Base-by-base conservation (phyloP, 2,329 filamentous ascomycete genomes). In the Hypoxylon sp. region DNA sequence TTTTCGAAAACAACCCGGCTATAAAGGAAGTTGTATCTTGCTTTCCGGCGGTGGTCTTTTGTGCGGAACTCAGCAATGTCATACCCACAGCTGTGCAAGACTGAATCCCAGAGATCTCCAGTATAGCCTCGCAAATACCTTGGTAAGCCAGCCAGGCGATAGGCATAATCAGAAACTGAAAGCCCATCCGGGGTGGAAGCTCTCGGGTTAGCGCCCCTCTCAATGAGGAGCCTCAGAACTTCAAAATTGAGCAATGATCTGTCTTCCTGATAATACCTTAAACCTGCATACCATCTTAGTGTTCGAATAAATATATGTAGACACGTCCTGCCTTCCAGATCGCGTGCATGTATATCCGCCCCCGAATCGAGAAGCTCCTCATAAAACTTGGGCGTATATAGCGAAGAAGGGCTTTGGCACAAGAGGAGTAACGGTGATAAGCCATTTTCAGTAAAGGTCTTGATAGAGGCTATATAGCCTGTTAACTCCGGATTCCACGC, bases 51-150 rank as follows among this genome's bases (percentile, higher is more conserved):
- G 11, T 32, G 7, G 1, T 23, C 1, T n/a, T 6, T n/a, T 19
- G 47, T 34, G 3, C 29, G 47, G 21, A 50, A 50, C 8, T 50
- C 16, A 3, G 47, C 16, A 50, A 50, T 34, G 1, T 50, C n/a
- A 32, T 21, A 21, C 1, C 47, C 29, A 34, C 29, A 50, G n/a
- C 27, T 50, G 5, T 50, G 29, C 3, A 50, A 32, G 27, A 19
- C 47, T 2, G 47, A 50, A 21, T 34, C 47, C 47, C 47, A 34
- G 2, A 50, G n/a, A 11, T 50, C 47, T 5, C 47, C 47, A 4
- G 2, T 1, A 32, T 5, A 51, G 3, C 29, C 23, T 21, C 29
- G 29, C 2, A 32, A 5, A 39, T 39, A 14, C 1, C 2, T 3
- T 16, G 0, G 2, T 16, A n/a, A n/a, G n/a, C 1, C 5, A 2